Evolutionary conservation across 2,329 filamentous ascomycete genomes (phyloP).

Genomic region (Diaporthe aspalathi): DNA sequence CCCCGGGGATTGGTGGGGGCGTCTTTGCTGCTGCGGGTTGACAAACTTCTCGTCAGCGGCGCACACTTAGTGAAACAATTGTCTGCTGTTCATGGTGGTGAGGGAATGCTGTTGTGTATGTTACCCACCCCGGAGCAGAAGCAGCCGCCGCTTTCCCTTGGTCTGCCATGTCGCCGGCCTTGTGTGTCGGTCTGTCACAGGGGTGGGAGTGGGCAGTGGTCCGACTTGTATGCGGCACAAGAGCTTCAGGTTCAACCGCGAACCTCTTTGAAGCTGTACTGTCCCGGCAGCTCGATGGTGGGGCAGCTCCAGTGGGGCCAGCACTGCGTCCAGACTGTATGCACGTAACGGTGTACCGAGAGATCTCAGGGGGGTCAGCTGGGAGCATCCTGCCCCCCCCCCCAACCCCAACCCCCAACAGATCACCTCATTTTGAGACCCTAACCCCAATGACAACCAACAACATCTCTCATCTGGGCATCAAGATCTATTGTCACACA

Average conservation of each 20-base stretch:
- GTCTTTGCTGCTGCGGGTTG: conserved; percentile 56
- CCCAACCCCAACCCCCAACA: too few species aligned
- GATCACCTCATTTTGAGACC: too few species aligned
- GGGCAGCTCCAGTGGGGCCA: conserved; percentile 8
- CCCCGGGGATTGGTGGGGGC: conserved; percentile 80
- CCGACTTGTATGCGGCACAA: background rate
- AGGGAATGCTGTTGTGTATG: too few species aligned
- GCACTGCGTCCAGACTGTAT: conserved; percentile 13
- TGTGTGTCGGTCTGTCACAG: background rate
- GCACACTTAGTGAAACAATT: background rate
- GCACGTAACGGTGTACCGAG: conserved; percentile 1
- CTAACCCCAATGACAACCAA: background rate
- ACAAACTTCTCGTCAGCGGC: conserved; percentile 21
- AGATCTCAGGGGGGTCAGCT: background rate
- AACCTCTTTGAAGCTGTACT: background rate
- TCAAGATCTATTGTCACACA: too few species aligned
- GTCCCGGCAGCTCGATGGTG: conserved; percentile 27
- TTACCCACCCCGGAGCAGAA: conserved; percentile 48
- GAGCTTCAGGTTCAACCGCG: background rate
- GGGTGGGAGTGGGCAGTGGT: background rate
- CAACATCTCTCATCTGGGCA: too few species aligned
- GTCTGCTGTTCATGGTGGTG: background rate
- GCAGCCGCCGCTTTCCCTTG: conserved; percentile 51
- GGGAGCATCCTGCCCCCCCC: too few species aligned
- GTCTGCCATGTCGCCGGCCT: conserved; percentile 51